phyloP scores from a whole-genome alignment of 805 yeast genomes.

The Saccharomycopsis babjevae region DNA sequence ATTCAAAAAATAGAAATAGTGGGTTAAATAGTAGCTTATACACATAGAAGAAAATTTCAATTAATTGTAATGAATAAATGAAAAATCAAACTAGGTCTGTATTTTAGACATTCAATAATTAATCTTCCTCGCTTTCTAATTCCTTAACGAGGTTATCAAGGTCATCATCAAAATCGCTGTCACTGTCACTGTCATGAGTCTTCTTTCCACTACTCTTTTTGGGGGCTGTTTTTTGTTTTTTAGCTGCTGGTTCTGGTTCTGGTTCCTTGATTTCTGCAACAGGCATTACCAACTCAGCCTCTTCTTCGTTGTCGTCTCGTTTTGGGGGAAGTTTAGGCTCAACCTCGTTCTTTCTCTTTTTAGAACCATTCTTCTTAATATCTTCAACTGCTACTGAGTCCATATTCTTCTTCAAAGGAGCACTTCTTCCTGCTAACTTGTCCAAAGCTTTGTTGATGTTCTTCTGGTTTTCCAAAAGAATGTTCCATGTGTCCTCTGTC shows the following conservation, averaged over 20 bases:
- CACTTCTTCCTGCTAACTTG: conserved; percentile 15
- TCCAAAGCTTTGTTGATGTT: conserved; percentile 13
- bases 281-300: neutral
- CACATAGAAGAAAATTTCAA: neutral
- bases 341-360: neutral
- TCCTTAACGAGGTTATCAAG: conserved; percentile 16
- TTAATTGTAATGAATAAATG: too few species aligned
- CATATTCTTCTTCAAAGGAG: neutral
- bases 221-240: conserved; percentile 3
- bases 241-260: conserved; percentile 1
- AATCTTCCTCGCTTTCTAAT: conserved; percentile 15
- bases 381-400: conserved; percentile 5
- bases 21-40: too few species aligned
- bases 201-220: conserved; percentile 1
- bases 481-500: conserved; percentile 45
- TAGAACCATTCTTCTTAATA: neutral
- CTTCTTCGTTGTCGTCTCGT: neutral
- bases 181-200: conserved; percentile 7
- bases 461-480: conserved; percentile 29
- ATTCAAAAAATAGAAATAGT: too few species aligned
- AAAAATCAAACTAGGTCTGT: too few species aligned
- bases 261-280: neutral
- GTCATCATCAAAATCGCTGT: conserved; percentile 15
- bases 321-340: neutral
- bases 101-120: neutral